Evolutionary conservation across 495 filamentous ascomycete species (phyloP).

Genomic region (Hypoxylon cercidicola): DNA sequence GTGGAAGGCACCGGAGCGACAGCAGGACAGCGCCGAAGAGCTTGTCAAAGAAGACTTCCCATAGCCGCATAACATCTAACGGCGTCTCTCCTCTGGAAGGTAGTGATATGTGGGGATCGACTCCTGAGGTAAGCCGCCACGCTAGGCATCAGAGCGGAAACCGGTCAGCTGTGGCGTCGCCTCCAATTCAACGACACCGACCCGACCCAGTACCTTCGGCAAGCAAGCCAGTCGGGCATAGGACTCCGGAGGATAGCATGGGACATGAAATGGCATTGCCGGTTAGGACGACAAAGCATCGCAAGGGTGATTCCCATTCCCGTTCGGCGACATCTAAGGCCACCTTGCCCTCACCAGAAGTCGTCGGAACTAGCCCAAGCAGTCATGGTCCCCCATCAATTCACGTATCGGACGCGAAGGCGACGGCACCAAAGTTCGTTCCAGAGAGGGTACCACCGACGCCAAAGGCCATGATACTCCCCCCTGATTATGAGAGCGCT

Average conservation of each 20-base stretch:
- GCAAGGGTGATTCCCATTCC: conserved; percentile 17
- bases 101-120: neutral
- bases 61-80: conserved; percentile 8
- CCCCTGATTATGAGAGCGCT: conserved; percentile 22
- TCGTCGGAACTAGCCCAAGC: conserved; percentile 1
- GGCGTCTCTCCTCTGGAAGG: neutral
- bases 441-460: conserved; percentile 26
- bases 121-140: conserved; percentile 9
- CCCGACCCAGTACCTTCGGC: conserved; percentile 8
- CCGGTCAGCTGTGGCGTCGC: neutral
- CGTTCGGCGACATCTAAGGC: conserved; percentile 9
- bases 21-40: conserved; percentile 14
- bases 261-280: conserved; percentile 13
- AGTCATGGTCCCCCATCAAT: neutral
- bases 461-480: conserved; percentile 38
- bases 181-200: conserved; percentile 13
- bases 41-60: conserved; percentile 18
- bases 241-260: conserved; percentile 7
- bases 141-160: conserved; percentile 10
- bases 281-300: conserved; percentile 14
- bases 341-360: neutral
- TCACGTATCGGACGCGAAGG: neutral
- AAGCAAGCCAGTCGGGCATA: conserved; percentile 9
- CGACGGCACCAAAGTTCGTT: conserved; percentile 7
- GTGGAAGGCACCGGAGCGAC: conserved; percentile 23